These are phyloP conservation scores for Cladosporium sp. DNA, from an alignment of 2,329 filamentous ascomycete species.

Conservation along the genomic window DNA sequence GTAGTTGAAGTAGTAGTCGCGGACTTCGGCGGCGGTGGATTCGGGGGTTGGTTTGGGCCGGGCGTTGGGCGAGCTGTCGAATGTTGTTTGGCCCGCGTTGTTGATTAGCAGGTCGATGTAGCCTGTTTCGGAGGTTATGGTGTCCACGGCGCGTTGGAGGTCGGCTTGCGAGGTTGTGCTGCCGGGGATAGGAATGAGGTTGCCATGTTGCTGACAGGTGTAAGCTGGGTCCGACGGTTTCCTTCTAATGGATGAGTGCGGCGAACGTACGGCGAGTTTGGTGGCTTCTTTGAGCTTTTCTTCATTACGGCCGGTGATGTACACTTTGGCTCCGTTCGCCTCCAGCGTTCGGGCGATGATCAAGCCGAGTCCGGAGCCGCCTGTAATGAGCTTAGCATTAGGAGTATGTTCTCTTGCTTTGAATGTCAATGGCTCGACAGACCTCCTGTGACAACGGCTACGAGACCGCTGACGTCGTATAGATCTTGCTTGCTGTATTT, in stretches of 20 bases:
- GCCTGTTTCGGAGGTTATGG: slow-evolving; percentile 37
- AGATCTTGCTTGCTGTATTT: slow-evolving; percentile 19
- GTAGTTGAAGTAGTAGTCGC: slow-evolving; percentile 36
- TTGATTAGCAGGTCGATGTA: slow-evolving; percentile 49
- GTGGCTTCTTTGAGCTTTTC: slow-evolving; percentile 38
- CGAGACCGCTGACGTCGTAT: slow-evolving; percentile 24
- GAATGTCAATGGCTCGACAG: not conserved
- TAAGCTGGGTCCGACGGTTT: slow-evolving; percentile 12
- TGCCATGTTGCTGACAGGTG: slow-evolving; percentile 21
- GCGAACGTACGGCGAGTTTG: slow-evolving; percentile 21
- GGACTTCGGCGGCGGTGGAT: slow-evolving; percentile 22
- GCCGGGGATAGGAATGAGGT: slow-evolving; percentile 38
- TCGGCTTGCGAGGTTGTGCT: slow-evolving; percentile 39
- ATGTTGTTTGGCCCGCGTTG: slow-evolving; percentile 41
- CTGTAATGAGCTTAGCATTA: not conserved
- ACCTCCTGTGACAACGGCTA: slow-evolving; percentile 29
- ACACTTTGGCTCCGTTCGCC: slow-evolving; percentile 38
- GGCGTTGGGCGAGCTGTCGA: slow-evolving; percentile 24
- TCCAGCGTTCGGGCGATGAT: slow-evolving; percentile 37
- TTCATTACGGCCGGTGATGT: slow-evolving; percentile 40
- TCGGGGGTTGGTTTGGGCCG: slow-evolving; percentile 36
- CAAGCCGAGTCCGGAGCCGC: slow-evolving; percentile 24
- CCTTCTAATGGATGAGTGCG: not conserved
- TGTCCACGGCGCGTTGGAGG: slow-evolving; percentile 35
- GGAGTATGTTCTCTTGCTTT: not conserved